Evolutionary conservation across 2,329 filamentous ascomycete species (phyloP).

Genomic region (Alternaria sp.): DNA sequence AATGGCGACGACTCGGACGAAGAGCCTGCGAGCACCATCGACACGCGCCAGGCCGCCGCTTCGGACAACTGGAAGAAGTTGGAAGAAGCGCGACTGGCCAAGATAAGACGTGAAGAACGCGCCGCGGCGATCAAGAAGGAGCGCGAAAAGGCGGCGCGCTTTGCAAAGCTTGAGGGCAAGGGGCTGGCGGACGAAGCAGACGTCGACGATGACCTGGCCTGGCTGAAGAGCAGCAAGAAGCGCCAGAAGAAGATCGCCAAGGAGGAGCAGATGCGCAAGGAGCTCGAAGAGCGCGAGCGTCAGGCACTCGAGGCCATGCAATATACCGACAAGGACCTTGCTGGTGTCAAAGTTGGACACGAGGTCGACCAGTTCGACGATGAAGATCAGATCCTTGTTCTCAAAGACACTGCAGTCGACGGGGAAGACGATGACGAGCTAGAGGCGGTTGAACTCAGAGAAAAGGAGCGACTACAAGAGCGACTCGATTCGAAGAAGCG

Average conservation of each 20-base stretch:
- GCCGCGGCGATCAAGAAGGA: constrained; percentile 86
- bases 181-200: constrained; percentile 80
- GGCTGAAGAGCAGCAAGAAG: constrained; percentile 91
- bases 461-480: constrained; percentile 75
- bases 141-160: constrained; percentile 80
- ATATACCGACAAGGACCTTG: constrained; percentile 85
- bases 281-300: constrained; percentile 72
- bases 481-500: constrained; percentile 88
- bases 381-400: constrained; percentile 85
- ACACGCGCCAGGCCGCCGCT: constrained; percentile 74
- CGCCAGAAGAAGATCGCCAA: constrained; percentile 87
- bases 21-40: constrained; percentile 80
- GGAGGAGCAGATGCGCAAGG: constrained; percentile 72
- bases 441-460: constrained; percentile 75
- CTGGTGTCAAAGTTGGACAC: constrained; percentile 90
- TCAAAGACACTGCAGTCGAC: constrained; percentile 88
- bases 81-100: constrained; percentile 73
- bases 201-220: constrained; percentile 77
- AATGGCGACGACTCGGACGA: constrained; percentile 64
- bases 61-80: constrained; percentile 77
- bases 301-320: constrained; percentile 69
- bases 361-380: constrained; percentile 82
- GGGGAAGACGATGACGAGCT: constrained; percentile 90
- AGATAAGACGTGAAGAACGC: constrained; percentile 78
- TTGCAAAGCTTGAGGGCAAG: constrained; percentile 77